A percentile compares a stretch with the other conserved stretches of the same genome.
Evolutionary conservation across 1,284 basidiomycete genomes (phyloP).

Genomic region (Xerocomus amazonicus): DNA sequence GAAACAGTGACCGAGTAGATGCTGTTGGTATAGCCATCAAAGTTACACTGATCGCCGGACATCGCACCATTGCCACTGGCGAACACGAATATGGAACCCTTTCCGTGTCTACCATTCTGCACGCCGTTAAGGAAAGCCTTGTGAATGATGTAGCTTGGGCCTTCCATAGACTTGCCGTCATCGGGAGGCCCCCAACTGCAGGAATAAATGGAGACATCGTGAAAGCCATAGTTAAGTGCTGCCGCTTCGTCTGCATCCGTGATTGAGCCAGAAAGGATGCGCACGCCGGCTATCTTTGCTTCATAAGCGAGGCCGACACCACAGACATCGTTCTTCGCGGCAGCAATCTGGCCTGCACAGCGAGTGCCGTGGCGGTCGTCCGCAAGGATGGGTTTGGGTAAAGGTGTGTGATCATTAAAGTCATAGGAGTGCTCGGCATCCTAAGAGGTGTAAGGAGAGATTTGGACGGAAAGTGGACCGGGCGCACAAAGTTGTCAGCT

Average conservation of each 20-base stretch:
- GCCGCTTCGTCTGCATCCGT: conserved; percentile 98
- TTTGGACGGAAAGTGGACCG: background rate
- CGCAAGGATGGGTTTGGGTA: conserved; percentile 84
- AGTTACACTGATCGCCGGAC: conserved; percentile 96
- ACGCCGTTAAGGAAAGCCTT: conserved; percentile 96
- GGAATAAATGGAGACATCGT: conserved; percentile 87
- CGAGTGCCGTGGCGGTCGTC: conserved; percentile 98
- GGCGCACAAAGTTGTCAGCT: conserved; percentile 85
- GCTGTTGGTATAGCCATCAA: conserved; percentile 98
- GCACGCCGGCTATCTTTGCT: conserved; percentile 88
- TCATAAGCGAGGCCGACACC: conserved; percentile 94
- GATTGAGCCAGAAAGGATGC: conserved; percentile 96
- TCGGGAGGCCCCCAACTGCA: conserved; percentile 99
- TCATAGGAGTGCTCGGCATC: conserved; percentile 91
- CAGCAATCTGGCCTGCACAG: conserved; percentile 98
- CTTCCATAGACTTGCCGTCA: conserved; percentile 94
- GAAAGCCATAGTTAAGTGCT: conserved; percentile 91
- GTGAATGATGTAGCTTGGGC: conserved; percentile 86
- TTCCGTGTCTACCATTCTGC: conserved; percentile 85
- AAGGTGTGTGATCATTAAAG: conserved; percentile 89
- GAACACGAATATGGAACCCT: conserved; percentile 95
- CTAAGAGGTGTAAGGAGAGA: conserved; percentile 39
- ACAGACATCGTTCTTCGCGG: conserved; percentile 92
- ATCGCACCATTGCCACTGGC: conserved; percentile 96
- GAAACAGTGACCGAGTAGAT: conserved; percentile 97